phyloP scores from a whole-genome alignment of 306 rosid species.

The Malus sieversii region DNA sequence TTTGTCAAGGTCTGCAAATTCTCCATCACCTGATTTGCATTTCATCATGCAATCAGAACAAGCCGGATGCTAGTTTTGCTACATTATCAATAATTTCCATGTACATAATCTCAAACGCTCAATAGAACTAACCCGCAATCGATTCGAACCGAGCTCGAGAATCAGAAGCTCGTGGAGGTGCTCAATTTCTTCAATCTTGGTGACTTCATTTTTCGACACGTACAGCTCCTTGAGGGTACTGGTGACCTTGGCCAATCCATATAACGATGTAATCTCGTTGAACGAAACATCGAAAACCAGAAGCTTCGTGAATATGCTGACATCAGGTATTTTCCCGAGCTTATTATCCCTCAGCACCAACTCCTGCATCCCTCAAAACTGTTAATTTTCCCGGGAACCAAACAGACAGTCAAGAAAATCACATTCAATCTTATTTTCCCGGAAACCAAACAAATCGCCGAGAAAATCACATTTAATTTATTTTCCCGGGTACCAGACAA shows the following conservation, averaged over 20 bases:
- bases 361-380: slow-evolving; percentile 36
- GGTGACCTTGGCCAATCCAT: slow-evolving; percentile 57
- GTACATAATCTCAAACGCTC: neutral
- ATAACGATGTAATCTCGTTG: slow-evolving; percentile 63
- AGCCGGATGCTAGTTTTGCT: neutral
- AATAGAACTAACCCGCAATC: slow-evolving; percentile 58
- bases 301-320: slow-evolving; percentile 55
- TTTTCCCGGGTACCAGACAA: neutral
- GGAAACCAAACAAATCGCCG: neutral
- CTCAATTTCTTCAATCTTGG: slow-evolving; percentile 72
- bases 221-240: slow-evolving; percentile 69
- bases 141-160: slow-evolving; percentile 91
- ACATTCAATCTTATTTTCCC: neutral
- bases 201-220: slow-evolving; percentile 78
- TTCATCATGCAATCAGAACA: neutral
- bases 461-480: too few species aligned
- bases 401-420: neutral
- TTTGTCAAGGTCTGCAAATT: slow-evolving; percentile 52
- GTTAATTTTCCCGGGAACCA: slow-evolving; percentile 1
- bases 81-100: neutral
- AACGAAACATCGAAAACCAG: slow-evolving; percentile 76
- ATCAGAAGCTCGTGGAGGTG: slow-evolving; percentile 62
- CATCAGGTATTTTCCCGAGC: slow-evolving; percentile 61
- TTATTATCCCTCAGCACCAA: slow-evolving; percentile 80
- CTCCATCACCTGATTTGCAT: slow-evolving; percentile 68